phyloP scores from a whole-genome alignment of 1,139 yeast species.

The Yamadazyma oceani region DNA sequence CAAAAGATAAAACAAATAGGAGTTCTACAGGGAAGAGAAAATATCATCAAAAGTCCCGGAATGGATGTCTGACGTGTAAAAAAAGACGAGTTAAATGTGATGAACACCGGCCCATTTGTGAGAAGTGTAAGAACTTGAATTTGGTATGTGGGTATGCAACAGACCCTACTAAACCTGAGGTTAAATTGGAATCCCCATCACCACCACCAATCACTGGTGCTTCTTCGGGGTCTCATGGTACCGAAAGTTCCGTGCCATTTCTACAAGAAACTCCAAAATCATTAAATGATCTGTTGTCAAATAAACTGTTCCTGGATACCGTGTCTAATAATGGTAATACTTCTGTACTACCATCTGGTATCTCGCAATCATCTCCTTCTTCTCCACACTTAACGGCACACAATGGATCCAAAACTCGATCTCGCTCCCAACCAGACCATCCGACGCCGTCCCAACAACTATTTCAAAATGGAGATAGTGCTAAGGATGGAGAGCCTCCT shows the following conservation, averaged over 20 bases:
- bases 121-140: conserved; percentile 74
- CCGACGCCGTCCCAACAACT: too few species aligned
- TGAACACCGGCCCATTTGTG: conserved; percentile 77
- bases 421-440: too few species aligned
- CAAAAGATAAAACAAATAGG: conserved; percentile 11
- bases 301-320: too few species aligned
- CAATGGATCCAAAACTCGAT: too few species aligned
- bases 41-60: conserved; percentile 82
- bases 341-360: too few species aligned
- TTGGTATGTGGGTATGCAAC: conserved; percentile 65
- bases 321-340: too few species aligned
- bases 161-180: conserved; percentile 3
- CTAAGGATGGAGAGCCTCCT: not conserved
- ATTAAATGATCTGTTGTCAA: not conserved
- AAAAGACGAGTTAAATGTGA: conserved; percentile 90
- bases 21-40: conserved; percentile 53
- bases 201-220: not conserved
- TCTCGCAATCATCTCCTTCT: too few species aligned
- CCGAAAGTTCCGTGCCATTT: not conserved
- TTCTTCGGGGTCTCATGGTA: not conserved
- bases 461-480: not conserved
- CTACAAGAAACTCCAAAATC: not conserved
- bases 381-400: too few species aligned
- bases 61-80: conserved; percentile 89
- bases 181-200: not conserved